These are phyloP conservation scores for Aspergillus texensis DNA, from an alignment of 2,329 filamentous ascomycete genomes.

Conservation along the genomic window DNA sequence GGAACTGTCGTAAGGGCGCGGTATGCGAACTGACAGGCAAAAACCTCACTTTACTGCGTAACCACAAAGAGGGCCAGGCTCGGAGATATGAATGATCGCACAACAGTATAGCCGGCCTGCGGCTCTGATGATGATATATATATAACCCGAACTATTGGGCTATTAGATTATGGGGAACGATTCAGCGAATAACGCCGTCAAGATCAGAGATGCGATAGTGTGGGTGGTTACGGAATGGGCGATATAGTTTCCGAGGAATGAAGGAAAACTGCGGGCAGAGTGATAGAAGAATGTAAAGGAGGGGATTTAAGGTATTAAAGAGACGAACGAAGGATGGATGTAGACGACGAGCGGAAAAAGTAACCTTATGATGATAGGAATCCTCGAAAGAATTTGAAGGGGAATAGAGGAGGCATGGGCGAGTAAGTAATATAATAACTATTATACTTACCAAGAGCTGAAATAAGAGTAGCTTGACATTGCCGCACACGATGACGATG, in stretches of 20 bases:
- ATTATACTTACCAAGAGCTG: conserved; percentile 19
- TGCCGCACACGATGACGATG: conserved; percentile 29
- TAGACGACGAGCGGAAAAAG: background rate
- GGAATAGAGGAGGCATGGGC: conserved; percentile 18
- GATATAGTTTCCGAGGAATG: conserved; percentile 2
- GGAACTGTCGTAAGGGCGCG: background rate
- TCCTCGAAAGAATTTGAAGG: conserved; percentile 10
- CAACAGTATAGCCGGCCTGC: conserved; percentile 22
- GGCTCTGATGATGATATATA: conserved; percentile 7
- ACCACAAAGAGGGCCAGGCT: background rate
- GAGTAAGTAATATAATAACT: conserved; percentile 4
- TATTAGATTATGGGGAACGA: background rate
- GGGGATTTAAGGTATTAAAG: conserved; percentile 5
- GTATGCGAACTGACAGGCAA: background rate
- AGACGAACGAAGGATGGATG: background rate
- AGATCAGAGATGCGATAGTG: background rate
- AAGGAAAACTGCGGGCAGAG: background rate
- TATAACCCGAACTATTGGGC: background rate
- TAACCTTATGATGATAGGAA: background rate
- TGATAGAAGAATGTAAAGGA: conserved; percentile 1
- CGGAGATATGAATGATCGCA: background rate
- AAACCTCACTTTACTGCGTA: background rate
- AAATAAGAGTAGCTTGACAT: conserved; percentile 25
- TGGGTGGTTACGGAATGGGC: background rate
- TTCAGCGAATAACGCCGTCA: background rate